phyloP scores from a whole-genome alignment of 768 basidiomycete species.

The Goffeauzyma gilvescens region DNA sequence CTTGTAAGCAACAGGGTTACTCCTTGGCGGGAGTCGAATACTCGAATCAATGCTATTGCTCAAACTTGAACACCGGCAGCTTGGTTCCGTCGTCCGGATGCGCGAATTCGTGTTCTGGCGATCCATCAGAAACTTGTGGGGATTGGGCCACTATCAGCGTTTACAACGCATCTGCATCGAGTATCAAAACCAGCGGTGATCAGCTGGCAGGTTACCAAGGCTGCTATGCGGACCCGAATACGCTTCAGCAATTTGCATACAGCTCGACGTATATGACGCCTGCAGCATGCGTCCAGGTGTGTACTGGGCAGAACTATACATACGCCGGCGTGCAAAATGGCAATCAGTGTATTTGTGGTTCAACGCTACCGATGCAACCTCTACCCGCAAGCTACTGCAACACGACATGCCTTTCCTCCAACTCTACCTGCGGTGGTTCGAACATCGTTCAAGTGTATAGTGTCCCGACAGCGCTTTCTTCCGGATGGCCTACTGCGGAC shows the following conservation, averaged over 20 bases:
- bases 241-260: conserved; percentile 6
- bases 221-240: conserved; percentile 1
- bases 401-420: conserved; percentile 10
- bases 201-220: conserved; percentile 5
- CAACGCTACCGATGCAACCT: conserved; percentile 8
- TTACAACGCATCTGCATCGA: conserved; percentile 14
- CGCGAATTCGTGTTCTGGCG: conserved; percentile 9
- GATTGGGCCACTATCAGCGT: conserved; percentile 10
- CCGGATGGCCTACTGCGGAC: neutral
- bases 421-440: conserved; percentile 15
- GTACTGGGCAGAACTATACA: conserved; percentile 1
- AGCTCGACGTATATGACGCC: conserved; percentile 5
- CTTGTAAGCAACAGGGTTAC: conserved; percentile 3
- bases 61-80: conserved; percentile 5
- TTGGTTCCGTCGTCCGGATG: conserved; percentile 8
- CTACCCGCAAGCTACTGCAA: conserved; percentile 15
- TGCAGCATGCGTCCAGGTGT: conserved; percentile 7
- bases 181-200: neutral
- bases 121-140: conserved; percentile 14
- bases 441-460: conserved; percentile 12
- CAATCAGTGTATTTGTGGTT: conserved; percentile 21
- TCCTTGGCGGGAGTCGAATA: conserved; percentile 11
- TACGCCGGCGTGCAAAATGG: conserved; percentile 11
- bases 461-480: neutral
- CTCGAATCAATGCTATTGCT: conserved; percentile 14